Conservation (phyloP, 768 basidiomycete species). For the Macrocybe gigantea region DNA sequence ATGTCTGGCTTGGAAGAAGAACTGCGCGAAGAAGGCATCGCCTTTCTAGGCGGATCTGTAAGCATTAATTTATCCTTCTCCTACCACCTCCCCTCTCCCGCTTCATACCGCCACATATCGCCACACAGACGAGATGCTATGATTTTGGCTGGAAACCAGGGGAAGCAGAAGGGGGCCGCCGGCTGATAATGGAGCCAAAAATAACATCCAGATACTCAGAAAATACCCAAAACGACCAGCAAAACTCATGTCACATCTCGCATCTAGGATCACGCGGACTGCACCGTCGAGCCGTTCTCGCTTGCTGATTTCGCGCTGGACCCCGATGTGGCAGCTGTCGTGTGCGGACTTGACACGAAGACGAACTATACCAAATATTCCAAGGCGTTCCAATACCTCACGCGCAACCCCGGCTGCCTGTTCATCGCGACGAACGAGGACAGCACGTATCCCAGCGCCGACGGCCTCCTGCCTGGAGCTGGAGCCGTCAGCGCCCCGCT, state of each 20-base stretch:
- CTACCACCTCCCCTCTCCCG: neutral
- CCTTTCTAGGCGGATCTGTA: slow-evolving; percentile 81
- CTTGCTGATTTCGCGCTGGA: slow-evolving; percentile 70
- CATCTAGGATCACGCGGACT: slow-evolving; percentile 76
- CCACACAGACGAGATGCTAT: no score
- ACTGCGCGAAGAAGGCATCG: slow-evolving; percentile 79
- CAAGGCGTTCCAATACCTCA: slow-evolving; percentile 88
- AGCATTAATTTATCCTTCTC: slow-evolving; percentile 17
- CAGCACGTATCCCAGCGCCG: slow-evolving; percentile 78
- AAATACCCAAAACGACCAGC: no score
- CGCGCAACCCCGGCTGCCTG: slow-evolving; percentile 67
- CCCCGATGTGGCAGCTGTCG: slow-evolving; percentile 79
- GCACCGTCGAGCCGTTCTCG: slow-evolving; percentile 63
- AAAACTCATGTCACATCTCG: neutral
- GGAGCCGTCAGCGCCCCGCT: slow-evolving; percentile 84
- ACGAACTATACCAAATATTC: slow-evolving; percentile 94
- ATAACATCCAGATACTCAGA: no score
- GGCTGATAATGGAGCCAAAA: no score
- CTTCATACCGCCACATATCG: neutral
- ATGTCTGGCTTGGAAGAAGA: slow-evolving; percentile 92
- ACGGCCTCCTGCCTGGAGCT: slow-evolving; percentile 75
- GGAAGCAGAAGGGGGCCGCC: no score
- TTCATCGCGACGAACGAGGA: slow-evolving; percentile 94
- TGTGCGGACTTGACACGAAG: slow-evolving; percentile 85
- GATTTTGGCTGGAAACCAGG: no score